Base-by-base conservation (phyloP, 805 yeast genomes). In the Pichia nakasei region DNA sequence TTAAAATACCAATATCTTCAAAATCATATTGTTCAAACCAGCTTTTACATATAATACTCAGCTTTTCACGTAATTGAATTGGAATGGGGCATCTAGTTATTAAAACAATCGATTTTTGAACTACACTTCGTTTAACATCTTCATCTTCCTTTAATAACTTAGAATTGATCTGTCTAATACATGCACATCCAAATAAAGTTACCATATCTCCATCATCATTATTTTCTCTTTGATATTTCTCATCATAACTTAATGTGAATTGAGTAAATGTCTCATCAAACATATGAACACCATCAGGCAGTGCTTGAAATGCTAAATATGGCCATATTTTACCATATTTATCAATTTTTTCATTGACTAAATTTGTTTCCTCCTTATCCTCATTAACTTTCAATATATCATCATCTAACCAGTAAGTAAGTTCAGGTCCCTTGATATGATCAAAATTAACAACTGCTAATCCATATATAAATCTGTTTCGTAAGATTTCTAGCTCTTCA, bases 221-320 rank as follows among this genome's bases (percentile, higher is more conserved):
- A 21, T 21, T 21, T 21, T 39, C 19, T 27, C 15, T 35, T 19
- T 68, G 63, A 26, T 62, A 63, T 22, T 66, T 63, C 42, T 76
- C 78, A 58, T 87, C 87, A 57, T 78, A 85, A 6, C 83, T 72
- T 37, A 91, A 66, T 21, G 95, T 89, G 64, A 91, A 91, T 58
- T 86, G 86, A 21, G 95, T 82, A 57, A 89, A 87, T 1, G 95
- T 88, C 61, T 93, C 97, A 58, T 88, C 95, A 58, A 81, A 91
- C 20, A 89, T 72, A 60, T 93, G 98, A 2, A 94, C 82, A 5
- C 97, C 97, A 63, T 93, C 98, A 0, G 98, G 97, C 20, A 93
- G 66, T 2, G 96, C 95, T 59, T 89, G 97, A 57, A 93, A 93
- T 3, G 98, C 94, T 35, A 93, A 64, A 55, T 82, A 79, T 11